These are phyloP conservation scores for Penicillium verrucosum DNA, from an alignment of 2,329 filamentous ascomycete species.

Conservation along the genomic window DNA sequence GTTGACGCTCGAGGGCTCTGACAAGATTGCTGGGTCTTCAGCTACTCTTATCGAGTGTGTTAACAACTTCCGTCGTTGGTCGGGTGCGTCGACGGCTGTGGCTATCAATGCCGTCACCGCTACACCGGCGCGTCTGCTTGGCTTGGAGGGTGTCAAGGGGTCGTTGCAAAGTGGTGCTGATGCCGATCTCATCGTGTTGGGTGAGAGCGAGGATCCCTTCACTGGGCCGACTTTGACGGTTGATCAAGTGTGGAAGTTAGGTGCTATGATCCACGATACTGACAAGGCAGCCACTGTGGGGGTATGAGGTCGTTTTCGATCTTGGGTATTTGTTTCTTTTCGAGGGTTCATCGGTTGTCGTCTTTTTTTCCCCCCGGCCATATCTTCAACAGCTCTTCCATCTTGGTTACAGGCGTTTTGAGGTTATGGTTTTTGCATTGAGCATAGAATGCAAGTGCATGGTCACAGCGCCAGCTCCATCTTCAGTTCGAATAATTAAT, in stretches of 20 bases:
- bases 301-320: not conserved
- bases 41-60: constrained; percentile 45
- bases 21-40: constrained; percentile 70
- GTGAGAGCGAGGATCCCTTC: constrained; percentile 32
- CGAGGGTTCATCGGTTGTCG: not conserved
- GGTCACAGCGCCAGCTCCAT: not conserved
- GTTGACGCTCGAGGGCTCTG: constrained; percentile 72
- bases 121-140: constrained; percentile 40
- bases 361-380: not conserved
- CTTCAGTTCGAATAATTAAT: not conserved
- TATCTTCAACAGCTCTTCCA: not conserved
- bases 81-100: constrained; percentile 38
- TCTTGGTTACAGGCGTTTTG: constrained; percentile 1
- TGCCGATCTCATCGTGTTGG: constrained; percentile 42
- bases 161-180: constrained; percentile 40
- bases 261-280: constrained; percentile 39
- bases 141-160: constrained; percentile 40
- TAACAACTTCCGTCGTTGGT: constrained; percentile 45
- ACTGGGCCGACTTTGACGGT: constrained; percentile 35
- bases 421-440: not conserved
- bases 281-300: constrained; percentile 23
- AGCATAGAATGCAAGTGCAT: constrained; percentile 2
- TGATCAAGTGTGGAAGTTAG: constrained; percentile 45
- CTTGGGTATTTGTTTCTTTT: not conserved
- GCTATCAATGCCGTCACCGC: constrained; percentile 42